These are phyloP conservation scores for Aschersonia sp. DNA, from an alignment of 2,329 filamentous ascomycete genomes.

Conservation along the genomic window DNA sequence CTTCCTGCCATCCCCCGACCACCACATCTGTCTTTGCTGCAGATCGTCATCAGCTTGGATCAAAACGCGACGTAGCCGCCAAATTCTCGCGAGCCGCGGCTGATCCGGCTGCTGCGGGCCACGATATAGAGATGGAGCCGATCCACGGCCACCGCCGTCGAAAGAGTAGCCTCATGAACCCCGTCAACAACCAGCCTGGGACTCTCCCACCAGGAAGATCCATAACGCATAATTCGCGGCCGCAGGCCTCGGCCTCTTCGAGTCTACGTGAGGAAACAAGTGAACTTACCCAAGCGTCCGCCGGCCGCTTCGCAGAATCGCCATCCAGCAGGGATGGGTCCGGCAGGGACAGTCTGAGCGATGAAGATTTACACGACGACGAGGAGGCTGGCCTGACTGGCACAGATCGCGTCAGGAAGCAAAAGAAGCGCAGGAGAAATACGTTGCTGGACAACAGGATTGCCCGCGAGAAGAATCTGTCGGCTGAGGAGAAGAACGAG, in stretches of 20 bases:
- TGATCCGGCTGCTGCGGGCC: constrained; percentile 8
- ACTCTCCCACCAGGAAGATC: constrained; percentile 8
- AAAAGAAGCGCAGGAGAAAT: constrained; percentile 51
- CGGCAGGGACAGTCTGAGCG: constrained; percentile 44
- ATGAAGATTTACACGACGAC: constrained; percentile 67
- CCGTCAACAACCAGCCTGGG: constrained; percentile 10
- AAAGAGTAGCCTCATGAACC: constrained; percentile 37
- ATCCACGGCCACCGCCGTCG: constrained; percentile 40
- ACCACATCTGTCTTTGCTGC: not conserved
- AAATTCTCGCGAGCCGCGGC: constrained; percentile 3
- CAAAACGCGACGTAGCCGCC: not conserved
- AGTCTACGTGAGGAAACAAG: constrained; percentile 20
- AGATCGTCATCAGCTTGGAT: not conserved
- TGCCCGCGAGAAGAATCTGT: constrained; percentile 41
- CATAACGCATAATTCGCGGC: constrained; percentile 2
- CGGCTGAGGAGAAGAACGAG: constrained; percentile 59
- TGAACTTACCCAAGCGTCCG: no score
- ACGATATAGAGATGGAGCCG: constrained; percentile 42
- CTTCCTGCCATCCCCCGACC: not conserved
- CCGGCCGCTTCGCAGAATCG: no score
- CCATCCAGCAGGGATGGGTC: constrained; percentile 13
- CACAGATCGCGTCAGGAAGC: constrained; percentile 54
- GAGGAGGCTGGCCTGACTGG: constrained; percentile 79
- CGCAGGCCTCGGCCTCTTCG: constrained; percentile 2
- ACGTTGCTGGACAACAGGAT: constrained; percentile 58